A percentile compares a stretch with the other conserved stretches of the same genome.
Conservation (phyloP, 768 basidiomycete species). For the Boletellus sp. region DNA sequence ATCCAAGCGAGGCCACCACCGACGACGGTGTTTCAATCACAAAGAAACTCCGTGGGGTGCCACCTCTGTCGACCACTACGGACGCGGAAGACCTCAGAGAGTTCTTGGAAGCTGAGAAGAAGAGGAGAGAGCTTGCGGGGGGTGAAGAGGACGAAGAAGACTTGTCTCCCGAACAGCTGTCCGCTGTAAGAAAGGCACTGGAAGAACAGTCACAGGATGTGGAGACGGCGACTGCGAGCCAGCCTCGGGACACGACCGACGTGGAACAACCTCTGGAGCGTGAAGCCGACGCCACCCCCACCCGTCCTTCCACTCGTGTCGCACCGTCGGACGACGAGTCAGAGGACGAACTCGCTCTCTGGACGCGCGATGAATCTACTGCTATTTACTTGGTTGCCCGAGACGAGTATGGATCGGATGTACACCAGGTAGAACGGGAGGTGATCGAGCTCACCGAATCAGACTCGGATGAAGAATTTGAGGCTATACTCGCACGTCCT, state of each 20-base stretch:
- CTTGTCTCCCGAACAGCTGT: conserved; percentile 18
- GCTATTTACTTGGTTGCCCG: conserved; percentile 31
- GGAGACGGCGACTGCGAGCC: conserved; percentile 6
- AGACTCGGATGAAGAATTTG: conserved; percentile 31
- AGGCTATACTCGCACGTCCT: conserved; percentile 24
- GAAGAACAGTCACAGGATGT: conserved; percentile 8
- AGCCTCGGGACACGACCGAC: conserved; percentile 4
- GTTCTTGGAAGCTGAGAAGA: conserved; percentile 63
- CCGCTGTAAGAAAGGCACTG: conserved; percentile 15
- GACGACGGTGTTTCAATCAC: conserved; percentile 29
- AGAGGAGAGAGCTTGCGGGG: conserved; percentile 40
- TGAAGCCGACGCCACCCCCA: conserved; percentile 18
- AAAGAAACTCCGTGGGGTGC: conserved; percentile 37
- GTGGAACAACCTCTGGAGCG: neutral
- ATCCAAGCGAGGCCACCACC: conserved; percentile 25
- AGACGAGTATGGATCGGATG: conserved; percentile 16
- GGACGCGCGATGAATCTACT: conserved; percentile 42
- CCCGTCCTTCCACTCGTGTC: conserved; percentile 5
- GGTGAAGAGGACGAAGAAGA: conserved; percentile 28
- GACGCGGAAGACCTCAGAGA: conserved; percentile 63
- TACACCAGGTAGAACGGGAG: conserved; percentile 14
- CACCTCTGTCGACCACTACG: conserved; percentile 42
- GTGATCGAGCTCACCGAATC: conserved; percentile 25
- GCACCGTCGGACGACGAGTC: conserved; percentile 31
- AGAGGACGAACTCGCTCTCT: conserved; percentile 48